Conservation (phyloP, 2,329 filamentous ascomycete genomes). For the Neofusicoccum cordaticola region DNA sequence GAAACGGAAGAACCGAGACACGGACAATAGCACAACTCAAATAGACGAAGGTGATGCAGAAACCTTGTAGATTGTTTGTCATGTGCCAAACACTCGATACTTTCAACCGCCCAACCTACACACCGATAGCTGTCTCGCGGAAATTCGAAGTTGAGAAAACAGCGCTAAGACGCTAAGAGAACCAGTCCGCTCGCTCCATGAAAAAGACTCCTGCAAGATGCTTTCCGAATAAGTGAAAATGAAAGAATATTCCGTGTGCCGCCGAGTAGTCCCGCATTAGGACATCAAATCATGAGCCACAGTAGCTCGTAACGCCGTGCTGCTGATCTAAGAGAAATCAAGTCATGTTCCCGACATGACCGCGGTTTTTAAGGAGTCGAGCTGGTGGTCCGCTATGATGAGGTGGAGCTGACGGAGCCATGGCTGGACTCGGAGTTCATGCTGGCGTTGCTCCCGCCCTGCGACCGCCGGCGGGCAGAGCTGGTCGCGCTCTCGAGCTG, state of each 20-base stretch:
- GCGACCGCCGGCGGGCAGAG: conserved; percentile 43
- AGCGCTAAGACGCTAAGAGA: not conserved
- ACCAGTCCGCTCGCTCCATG: not conserved
- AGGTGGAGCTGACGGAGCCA: conserved; percentile 26
- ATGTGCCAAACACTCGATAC: not conserved
- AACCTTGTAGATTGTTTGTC: conserved; percentile 4
- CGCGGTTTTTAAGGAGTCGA: not conserved
- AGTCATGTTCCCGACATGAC: not conserved
- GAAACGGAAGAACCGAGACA: too few relatives aligned
- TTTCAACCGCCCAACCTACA: not conserved
- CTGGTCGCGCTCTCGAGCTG: conserved; percentile 46
- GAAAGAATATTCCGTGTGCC: not conserved
- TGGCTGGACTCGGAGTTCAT: conserved; percentile 25
- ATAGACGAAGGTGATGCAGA: not conserved
- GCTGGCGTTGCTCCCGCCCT: conserved; percentile 14
- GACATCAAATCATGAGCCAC: not conserved
- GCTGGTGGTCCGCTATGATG: not conserved
- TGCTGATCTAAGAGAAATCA: not conserved
- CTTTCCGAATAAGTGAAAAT: not conserved
- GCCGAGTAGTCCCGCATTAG: not conserved
- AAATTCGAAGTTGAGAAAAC: not conserved
- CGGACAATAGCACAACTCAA: not conserved
- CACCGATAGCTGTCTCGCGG: too few relatives aligned
- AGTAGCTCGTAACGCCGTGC: not conserved
- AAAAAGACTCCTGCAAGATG: conserved; percentile 1